A percentile compares a stretch with the other conserved stretches of the same genome.
Conservation (phyloP, 1,284 basidiomycete genomes). For the Leccinum pseudoinsigne region DNA sequence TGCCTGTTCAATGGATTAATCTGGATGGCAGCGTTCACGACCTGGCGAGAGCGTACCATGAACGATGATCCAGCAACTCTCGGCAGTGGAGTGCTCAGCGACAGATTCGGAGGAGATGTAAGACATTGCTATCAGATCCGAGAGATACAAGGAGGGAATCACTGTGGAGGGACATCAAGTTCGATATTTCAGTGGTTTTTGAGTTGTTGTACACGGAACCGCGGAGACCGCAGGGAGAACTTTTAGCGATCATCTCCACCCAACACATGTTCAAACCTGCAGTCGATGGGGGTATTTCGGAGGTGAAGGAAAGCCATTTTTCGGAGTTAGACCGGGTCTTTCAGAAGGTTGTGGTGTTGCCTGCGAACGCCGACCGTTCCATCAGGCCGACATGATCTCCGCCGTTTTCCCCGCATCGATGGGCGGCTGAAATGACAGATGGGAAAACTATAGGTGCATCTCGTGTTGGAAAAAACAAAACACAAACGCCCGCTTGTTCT, state of each 20-base stretch:
- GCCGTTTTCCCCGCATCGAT: not conserved
- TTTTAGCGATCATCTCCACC: slow-evolving; percentile 8
- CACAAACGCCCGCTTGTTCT: not conserved
- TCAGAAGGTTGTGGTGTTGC: not conserved
- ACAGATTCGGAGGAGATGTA: slow-evolving; percentile 33
- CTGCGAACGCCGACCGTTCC: not conserved
- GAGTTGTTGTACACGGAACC: slow-evolving; percentile 18
- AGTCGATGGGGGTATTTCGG: not conserved
- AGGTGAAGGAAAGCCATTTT: not conserved
- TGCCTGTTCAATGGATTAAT: slow-evolving; percentile 37
- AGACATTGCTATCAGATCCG: slow-evolving; percentile 14
- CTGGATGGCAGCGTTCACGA: not conserved
- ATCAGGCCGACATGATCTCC: not conserved
- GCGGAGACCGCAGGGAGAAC: slow-evolving; percentile 13
- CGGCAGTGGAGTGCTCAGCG: slow-evolving; percentile 41
- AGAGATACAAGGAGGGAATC: not conserved
- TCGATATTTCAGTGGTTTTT: slow-evolving; percentile 10
- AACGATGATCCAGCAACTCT: slow-evolving; percentile 74
- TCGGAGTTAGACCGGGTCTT: slow-evolving; percentile 29
- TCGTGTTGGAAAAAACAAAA: not conserved
- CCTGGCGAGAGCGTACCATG: slow-evolving; percentile 46
- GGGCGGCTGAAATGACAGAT: not conserved
- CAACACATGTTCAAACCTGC: not conserved
- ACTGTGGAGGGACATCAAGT: not conserved
- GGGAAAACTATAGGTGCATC: not conserved